These are phyloP conservation scores for Akanthomyces muscarius DNA, from an alignment of 2,329 filamentous ascomycete genomes.

Conservation along the genomic window DNA sequence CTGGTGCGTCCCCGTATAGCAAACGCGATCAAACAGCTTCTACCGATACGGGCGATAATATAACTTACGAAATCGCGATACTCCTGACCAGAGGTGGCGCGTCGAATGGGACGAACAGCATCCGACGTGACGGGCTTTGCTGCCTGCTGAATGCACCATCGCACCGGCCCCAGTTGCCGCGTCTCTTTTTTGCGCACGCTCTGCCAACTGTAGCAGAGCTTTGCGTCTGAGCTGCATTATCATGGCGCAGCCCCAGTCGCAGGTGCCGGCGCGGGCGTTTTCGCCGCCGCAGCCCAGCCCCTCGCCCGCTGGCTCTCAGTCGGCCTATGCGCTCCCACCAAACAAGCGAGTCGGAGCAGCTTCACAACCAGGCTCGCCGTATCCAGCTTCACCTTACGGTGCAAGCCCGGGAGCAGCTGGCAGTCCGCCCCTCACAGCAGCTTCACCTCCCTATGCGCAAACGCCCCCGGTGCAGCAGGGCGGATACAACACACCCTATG, in stretches of 20 bases:
- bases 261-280: constrained; percentile 51
- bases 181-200: constrained; percentile 9
- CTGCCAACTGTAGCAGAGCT: constrained; percentile 11
- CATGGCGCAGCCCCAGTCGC: constrained; percentile 60
- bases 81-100: constrained; percentile 20
- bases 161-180: constrained; percentile 17
- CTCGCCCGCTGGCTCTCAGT: constrained; percentile 55
- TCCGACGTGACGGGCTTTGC: constrained; percentile 46
- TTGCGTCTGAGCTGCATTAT: constrained; percentile 15
- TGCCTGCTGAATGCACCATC: constrained; percentile 41
- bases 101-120: constrained; percentile 46
- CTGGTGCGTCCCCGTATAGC: constrained; percentile 1
- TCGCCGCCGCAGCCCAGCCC: constrained; percentile 60
- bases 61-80: constrained; percentile 5
- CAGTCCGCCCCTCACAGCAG: constrained; percentile 36
- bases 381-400: constrained; percentile 49
- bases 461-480: constrained; percentile 28
- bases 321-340: constrained; percentile 57
- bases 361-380: constrained; percentile 64
- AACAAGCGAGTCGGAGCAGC: constrained; percentile 63
- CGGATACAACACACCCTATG: constrained; percentile 36
- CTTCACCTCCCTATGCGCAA: constrained; percentile 35
- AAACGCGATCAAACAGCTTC: neutral
- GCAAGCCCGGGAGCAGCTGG: constrained; percentile 42
- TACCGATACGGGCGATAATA: neutral